A percentile compares a stretch with the other conserved stretches of the same genome.
These are phyloP conservation scores for Macrophomina phaseolina DNA, from an alignment of 2,329 filamentous ascomycete species.

Conservation along the genomic window DNA sequence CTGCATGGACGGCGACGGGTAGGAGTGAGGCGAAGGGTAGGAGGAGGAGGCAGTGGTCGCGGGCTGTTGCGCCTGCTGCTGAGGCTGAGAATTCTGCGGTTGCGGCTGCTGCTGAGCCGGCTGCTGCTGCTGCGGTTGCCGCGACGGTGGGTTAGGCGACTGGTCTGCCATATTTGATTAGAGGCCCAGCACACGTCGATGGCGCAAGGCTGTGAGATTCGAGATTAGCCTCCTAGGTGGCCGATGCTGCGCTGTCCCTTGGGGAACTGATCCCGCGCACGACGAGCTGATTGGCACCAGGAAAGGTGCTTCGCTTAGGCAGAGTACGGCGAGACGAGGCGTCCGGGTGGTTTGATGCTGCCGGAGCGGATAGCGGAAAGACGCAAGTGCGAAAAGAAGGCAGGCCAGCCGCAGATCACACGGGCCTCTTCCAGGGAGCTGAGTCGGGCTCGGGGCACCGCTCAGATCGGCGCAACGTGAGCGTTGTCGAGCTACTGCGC, in stretches of 20 bases:
- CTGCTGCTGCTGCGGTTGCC: constrained; percentile 25
- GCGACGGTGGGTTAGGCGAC: constrained; percentile 26
- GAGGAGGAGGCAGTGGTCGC: constrained; percentile 30
- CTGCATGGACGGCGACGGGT: constrained; percentile 57
- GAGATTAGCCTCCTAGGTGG: constrained; percentile 27
- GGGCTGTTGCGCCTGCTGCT: constrained; percentile 32
- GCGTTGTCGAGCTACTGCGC: constrained; percentile 23
- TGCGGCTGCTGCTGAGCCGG: constrained; percentile 26
- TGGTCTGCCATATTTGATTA: constrained; percentile 29
- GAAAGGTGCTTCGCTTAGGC: constrained; percentile 24
- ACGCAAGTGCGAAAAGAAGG: constrained; percentile 24
- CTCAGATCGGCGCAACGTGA: constrained; percentile 26
- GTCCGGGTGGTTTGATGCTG: constrained; percentile 26
- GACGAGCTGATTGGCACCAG: constrained; percentile 25
- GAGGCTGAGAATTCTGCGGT: constrained; percentile 26
- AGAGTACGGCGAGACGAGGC: constrained; percentile 25
- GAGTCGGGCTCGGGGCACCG: constrained; percentile 24
- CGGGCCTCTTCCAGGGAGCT: constrained; percentile 25
- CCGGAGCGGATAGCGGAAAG: constrained; percentile 25
- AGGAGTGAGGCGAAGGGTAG: constrained; percentile 56
- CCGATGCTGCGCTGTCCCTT: constrained; percentile 25
- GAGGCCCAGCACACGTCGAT: constrained; percentile 27
- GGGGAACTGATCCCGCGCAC: constrained; percentile 26
- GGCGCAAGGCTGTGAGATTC: constrained; percentile 28
- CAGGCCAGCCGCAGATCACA: constrained; percentile 23